Evolutionary conservation across 805 yeast genomes (phyloP), one percentile per base, ranked within the genome.

Genomic region (Metschnikowia arizonensis): DNA sequence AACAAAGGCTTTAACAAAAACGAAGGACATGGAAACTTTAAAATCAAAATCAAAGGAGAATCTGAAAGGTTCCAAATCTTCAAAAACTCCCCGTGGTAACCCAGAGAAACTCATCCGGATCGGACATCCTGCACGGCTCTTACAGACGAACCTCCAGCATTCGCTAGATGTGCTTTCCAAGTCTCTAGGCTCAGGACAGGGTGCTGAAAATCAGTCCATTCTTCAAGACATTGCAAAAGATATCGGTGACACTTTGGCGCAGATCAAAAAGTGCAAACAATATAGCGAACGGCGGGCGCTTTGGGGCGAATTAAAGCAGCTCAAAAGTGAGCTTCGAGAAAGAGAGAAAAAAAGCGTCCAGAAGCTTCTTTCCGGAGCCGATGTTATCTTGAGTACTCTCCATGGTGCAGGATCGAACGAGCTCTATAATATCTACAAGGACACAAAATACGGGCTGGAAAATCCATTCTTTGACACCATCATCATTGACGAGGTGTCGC

Each of bases 401-500:
- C 98, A 91, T 64, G 96, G 97, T 0, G 78, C 96, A 0, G 88
- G 95, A 8, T 73, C 88, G 0, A 70, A 81, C 54, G 89, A 85
- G 40, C 63, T 89, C 8, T 69, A 77, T n/a, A 71, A 77, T 3
- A 65, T 81, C 33, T 77, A 78, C 54, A 68, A 63, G 33, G 67
- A 64, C 29, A 56, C 51, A 15, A 45, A 47, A 6, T 54, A 44
- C 21, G 50, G 56, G 19, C 36, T 31, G 6, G 64, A 61, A 2
- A 60, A 62, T 23, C 67, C 72, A 3, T 59, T 81, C 10, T 88
- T 91, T 58, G 88, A 87, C 52, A 81, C 95, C 0, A 71, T 91
- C 26, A 85, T 93, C 10, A 90, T 91, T 29, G 99, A 91, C 65
- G 99, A 91, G 63, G 97, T 91, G 0, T 88, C 97, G 0, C 99